These are phyloP conservation scores for Novymonas esmeraldas DNA, from an alignment of 208 protist genomes.

Conservation along the genomic window DNA sequence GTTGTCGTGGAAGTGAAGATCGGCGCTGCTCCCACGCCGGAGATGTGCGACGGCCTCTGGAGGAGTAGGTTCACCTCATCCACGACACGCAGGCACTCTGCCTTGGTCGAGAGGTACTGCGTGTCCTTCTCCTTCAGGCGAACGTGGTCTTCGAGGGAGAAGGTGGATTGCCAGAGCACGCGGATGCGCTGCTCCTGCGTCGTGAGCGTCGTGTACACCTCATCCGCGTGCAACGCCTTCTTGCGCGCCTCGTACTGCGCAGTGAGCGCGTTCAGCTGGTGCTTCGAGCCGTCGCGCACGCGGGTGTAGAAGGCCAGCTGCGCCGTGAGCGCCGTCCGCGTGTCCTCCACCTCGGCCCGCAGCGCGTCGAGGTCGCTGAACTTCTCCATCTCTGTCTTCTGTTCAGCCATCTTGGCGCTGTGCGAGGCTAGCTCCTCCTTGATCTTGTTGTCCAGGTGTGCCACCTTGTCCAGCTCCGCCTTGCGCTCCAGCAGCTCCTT, in stretches of 20 bases:
- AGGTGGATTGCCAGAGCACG: slow-evolving; percentile 86
- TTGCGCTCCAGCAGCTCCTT: slow-evolving; percentile 91
- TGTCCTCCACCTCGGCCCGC: slow-evolving; percentile 63
- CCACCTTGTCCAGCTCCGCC: slow-evolving; percentile 88
- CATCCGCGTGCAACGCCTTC: slow-evolving; percentile 56
- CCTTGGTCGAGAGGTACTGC: slow-evolving; percentile 83
- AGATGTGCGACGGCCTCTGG: slow-evolving; percentile 58
- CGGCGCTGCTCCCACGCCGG: slow-evolving; percentile 20
- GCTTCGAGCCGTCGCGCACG: slow-evolving; percentile 75
- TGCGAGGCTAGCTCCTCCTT: slow-evolving; percentile 84
- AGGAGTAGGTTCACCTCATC: slow-evolving; percentile 86
- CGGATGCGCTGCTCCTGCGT: slow-evolving; percentile 88
- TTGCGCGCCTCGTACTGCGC: slow-evolving; percentile 52
- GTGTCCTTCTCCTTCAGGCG: slow-evolving; percentile 89
- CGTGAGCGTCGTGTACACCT: slow-evolving; percentile 55
- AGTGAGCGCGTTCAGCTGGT: slow-evolving; percentile 68
- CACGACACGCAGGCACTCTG: slow-evolving; percentile 79
- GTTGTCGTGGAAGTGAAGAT: slow-evolving; percentile 16
- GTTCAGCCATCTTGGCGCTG: slow-evolving; percentile 76
- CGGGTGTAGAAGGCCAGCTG: slow-evolving; percentile 66
- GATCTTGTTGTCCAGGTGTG: slow-evolving; percentile 88
- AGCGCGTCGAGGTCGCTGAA: slow-evolving; percentile 83
- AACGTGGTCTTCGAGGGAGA: slow-evolving; percentile 89
- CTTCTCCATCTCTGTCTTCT: slow-evolving; percentile 75
- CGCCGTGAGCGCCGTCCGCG: slow-evolving; percentile 45